A percentile compares a stretch with the other conserved stretches of the same genome.
Evolutionary conservation across 2,329 filamentous ascomycete species (phyloP).

Genomic region (Microascus cirrosus): DNA sequence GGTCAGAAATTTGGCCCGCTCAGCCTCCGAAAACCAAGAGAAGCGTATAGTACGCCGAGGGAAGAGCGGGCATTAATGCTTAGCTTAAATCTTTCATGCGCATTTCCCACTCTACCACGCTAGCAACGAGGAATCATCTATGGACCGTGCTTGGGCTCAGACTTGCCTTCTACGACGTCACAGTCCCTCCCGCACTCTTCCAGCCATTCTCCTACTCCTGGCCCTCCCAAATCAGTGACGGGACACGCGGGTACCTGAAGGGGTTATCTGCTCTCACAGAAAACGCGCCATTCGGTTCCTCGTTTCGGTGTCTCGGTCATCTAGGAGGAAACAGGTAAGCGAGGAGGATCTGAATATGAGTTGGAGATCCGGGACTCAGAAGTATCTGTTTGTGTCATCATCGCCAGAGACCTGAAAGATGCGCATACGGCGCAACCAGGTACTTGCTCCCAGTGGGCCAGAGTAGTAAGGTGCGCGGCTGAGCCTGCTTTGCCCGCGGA

Average conservation of each 20-base stretch:
- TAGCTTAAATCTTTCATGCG: not conserved
- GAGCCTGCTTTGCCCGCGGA: constrained; percentile 1
- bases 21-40: too few relatives aligned
- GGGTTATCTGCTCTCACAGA: constrained; percentile 5
- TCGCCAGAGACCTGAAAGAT: constrained; percentile 26
- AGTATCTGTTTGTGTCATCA: constrained; percentile 70
- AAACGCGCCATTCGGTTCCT: constrained; percentile 3
- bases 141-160: constrained; percentile 33
- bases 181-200: constrained; percentile 18
- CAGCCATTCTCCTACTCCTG: not conserved
- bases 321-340: not conserved
- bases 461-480: not conserved
- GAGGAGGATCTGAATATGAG: not conserved
- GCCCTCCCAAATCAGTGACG: not conserved
- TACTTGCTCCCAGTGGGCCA: not conserved
- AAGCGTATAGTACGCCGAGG: not conserved
- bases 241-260: not conserved
- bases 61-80: not conserved
- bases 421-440: not conserved
- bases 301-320: not conserved
- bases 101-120: not conserved
- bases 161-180: constrained; percentile 54
- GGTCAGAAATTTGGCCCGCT: too few relatives aligned
- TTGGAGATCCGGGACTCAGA: constrained; percentile 38
- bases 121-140: not conserved